Evolutionary conservation across 148 eudicot genomes (phyloP), one percentile per base, ranked within the genome.

Genomic region (Chenopodium formosanum): DNA sequence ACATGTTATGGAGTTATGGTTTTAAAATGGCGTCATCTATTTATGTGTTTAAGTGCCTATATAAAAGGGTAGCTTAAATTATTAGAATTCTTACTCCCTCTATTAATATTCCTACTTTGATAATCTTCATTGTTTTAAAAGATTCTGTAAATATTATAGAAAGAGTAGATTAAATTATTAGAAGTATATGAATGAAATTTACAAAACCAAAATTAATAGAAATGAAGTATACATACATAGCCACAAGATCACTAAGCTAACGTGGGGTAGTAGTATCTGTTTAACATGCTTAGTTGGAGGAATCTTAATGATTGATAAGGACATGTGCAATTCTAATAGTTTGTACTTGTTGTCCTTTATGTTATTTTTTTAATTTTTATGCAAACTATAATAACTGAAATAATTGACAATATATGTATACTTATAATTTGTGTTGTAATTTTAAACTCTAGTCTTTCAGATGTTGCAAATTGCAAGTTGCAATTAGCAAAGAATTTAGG

Each of bases 251-350:
- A 53, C 1, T 53, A 70, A 48, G 34, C 37, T 20, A 6, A 23
- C 66, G 25, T 14, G 65, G 69, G 50, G 64, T 20, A 20, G 31
- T 20, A 69, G 20, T n/a, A 29, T 69, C 52, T 79, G 44, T 78
- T 67, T 67, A 52, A 70, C 32, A 68, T 7, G 32, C 73, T 70
- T 73, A 34, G 75, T 25, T 70, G 75, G 81, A 31, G 64, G 74
- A 78, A 78, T 78, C 81, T 78, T 48, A 27, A 78, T 67, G 74
- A 75, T 66, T 31, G 50, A 62, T 46, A 3, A 22, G 47, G 65
- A 72, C 68, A 83, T 83, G 77, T 64, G 77, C 64, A 78, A 78
- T 73, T 27, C 20, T 40, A 83, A 83, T 71, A 20, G 40, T 71
- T 40, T 71, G 27, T 40, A 71, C n/a, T 14, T 70, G 2, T 70